A percentile compares a stretch with the other conserved stretches of the same genome.
Conservation (phyloP, 805 yeast species). For the Lipomyces anomalus region DNA sequence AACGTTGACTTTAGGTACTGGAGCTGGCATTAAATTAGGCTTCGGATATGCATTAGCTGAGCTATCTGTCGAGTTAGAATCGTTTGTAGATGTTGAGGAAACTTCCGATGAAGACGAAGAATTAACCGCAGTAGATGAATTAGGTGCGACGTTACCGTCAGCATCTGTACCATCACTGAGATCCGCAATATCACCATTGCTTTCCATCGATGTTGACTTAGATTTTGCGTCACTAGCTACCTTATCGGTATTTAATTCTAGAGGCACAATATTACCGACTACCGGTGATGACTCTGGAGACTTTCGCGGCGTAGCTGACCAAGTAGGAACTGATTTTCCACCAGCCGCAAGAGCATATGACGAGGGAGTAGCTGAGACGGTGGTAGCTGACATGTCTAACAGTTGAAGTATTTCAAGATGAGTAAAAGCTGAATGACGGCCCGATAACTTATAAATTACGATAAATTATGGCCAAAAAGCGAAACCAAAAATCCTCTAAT, state of each 20-base stretch:
- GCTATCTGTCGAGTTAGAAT: conserved; percentile 12
- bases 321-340: conserved; percentile 26
- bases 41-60: conserved; percentile 29
- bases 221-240: conserved; percentile 26
- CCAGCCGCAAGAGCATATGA: conserved; percentile 25
- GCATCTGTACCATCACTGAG: conserved; percentile 24
- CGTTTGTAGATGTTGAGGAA: conserved; percentile 21
- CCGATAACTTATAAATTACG: no score
- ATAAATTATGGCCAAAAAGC: no score
- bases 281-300: conserved; percentile 9
- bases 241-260: conserved; percentile 18
- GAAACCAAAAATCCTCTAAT: no score
- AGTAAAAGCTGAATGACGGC: no score
- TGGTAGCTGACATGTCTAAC: background rate
- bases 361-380: conserved; percentile 10
- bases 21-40: conserved; percentile 54
- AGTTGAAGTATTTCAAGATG: no score
- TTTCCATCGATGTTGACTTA: background rate
- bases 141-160: background rate
- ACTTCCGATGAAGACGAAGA: conserved; percentile 4
- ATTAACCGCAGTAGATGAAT: conserved; percentile 9
- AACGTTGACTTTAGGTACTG: conserved; percentile 56
- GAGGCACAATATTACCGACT: conserved; percentile 1
- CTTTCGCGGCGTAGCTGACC: conserved; percentile 24
- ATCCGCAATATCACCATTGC: conserved; percentile 24